Percentiles rank a stretch among this genome's conserved stretches.
phyloP scores from a whole-genome alignment of 2,329 filamentous ascomycete genomes.

The Dryadomyces quercivorus region DNA sequence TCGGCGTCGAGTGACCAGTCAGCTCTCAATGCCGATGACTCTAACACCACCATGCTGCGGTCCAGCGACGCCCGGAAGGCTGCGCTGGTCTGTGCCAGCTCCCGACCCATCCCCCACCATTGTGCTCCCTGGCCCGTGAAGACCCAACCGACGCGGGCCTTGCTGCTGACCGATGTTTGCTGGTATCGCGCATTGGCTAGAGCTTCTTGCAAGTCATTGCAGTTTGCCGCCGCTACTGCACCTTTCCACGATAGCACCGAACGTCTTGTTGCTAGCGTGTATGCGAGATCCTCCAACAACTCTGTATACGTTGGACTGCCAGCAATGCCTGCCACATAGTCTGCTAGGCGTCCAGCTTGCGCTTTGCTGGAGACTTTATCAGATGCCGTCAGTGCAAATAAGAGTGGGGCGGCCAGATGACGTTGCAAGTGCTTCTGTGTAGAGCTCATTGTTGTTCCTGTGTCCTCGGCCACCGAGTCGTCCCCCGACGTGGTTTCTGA shows the following conservation, averaged over 20 bases:
- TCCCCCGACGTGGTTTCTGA: no score
- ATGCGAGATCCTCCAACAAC: constrained; percentile 7
- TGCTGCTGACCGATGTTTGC: background rate
- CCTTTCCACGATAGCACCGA: constrained; percentile 9
- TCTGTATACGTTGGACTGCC: background rate
- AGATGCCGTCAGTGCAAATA: constrained; percentile 21
- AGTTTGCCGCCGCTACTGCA: constrained; percentile 2
- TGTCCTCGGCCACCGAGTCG: no score
- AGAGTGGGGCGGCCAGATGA: constrained; percentile 12
- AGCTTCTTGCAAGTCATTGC: constrained; percentile 3
- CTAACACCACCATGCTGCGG: constrained; percentile 17
- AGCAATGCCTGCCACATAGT: constrained; percentile 1
- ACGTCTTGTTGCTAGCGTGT: constrained; percentile 20
- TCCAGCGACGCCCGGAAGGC: constrained; percentile 11
- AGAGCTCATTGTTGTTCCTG: no score
- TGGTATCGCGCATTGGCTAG: background rate
- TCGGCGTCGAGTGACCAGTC: constrained; percentile 23
- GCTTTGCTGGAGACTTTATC: constrained; percentile 8
- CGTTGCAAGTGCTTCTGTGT: no score
- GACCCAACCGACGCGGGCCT: constrained; percentile 7
- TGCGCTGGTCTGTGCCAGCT: constrained; percentile 14
- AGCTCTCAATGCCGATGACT: constrained; percentile 17
- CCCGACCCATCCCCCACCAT: constrained; percentile 19
- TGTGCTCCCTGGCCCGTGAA: constrained; percentile 20
- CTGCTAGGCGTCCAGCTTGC: constrained; percentile 3